phyloP scores from a whole-genome alignment of 495 filamentous ascomycete genomes.

The Penicillium parvum region DNA sequence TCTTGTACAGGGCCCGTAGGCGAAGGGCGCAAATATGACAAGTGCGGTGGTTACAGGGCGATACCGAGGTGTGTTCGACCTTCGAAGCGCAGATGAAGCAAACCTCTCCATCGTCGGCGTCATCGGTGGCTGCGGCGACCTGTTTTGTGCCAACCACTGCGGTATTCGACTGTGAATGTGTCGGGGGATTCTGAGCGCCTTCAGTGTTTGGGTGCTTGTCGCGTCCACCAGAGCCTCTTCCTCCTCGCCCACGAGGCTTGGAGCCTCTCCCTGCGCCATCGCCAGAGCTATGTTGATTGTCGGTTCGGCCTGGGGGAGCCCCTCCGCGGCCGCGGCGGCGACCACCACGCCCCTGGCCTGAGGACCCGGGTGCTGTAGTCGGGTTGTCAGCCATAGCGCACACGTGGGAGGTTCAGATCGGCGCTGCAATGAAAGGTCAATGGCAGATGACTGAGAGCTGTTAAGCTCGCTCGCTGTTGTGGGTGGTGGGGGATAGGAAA shows the following conservation, averaged over 20 bases:
- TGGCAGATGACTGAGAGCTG: conserved; percentile 11
- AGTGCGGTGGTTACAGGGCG: conserved; percentile 90
- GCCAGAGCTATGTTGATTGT: conserved; percentile 17
- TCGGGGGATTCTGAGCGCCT: conserved; percentile 9
- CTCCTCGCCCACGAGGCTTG: conserved; percentile 34
- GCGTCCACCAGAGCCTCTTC: conserved; percentile 26
- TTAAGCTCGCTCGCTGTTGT: conserved; percentile 8
- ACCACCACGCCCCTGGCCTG: conserved; percentile 34
- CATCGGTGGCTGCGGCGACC: conserved; percentile 32
- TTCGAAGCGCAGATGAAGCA: conserved; percentile 96
- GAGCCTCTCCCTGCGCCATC: conserved; percentile 22
- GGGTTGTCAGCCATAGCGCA: conserved; percentile 37
- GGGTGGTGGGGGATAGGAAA: conserved; percentile 19
- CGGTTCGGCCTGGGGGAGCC: conserved; percentile 24
- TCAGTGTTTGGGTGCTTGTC: conserved; percentile 23
- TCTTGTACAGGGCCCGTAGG: conserved; percentile 90
- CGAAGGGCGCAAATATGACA: conserved; percentile 94
- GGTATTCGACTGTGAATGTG: conserved; percentile 6
- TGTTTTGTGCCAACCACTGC: conserved; percentile 17
- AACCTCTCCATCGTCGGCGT: conserved; percentile 68
- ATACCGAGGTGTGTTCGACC: conserved; percentile 76
- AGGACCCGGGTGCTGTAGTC: conserved; percentile 24
- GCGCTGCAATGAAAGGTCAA: conserved; percentile 5
- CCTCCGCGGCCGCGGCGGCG: conserved; percentile 42
- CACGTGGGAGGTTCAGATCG: conserved; percentile 3